Conservation (phyloP, 768 basidiomycete species). For the Lentinula detonsa region DNA sequence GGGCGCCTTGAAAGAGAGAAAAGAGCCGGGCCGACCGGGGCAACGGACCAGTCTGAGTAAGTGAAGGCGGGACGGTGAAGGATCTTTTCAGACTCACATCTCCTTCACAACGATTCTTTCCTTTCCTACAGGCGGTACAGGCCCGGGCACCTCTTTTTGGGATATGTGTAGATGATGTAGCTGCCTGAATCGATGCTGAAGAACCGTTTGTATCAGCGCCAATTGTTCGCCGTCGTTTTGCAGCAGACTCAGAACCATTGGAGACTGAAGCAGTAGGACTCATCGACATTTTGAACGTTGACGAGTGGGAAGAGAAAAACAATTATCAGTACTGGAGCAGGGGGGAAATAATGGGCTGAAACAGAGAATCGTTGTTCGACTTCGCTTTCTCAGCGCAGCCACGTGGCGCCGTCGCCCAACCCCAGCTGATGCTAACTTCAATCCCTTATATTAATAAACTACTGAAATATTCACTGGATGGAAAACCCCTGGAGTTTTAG, state of each 20-base stretch:
- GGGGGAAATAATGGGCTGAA: neutral
- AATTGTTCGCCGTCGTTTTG: conserved; percentile 54
- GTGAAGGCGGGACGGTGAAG: conserved; percentile 9
- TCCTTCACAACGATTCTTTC: conserved; percentile 91
- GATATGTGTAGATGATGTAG: conserved; percentile 47
- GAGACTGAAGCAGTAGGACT: conserved; percentile 55
- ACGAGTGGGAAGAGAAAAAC: neutral
- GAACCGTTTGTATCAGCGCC: conserved; percentile 29
- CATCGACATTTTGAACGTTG: conserved; percentile 47
- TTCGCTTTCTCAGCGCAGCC: neutral
- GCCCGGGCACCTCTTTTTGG: conserved; percentile 88
- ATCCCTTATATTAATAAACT: too few species aligned
- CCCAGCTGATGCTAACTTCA: neutral
- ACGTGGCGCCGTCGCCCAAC: neutral
- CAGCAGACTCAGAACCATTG: conserved; percentile 46
- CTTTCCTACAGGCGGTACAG: conserved; percentile 84
- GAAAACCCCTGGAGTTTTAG: too few species aligned
- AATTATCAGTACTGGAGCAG: neutral
- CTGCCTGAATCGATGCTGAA: conserved; percentile 22
- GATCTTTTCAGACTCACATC: conserved; percentile 43
- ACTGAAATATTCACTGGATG: too few species aligned
- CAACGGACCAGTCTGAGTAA: conserved; percentile 57
- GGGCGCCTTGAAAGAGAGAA: conserved; percentile 55
- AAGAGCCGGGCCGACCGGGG: conserved; percentile 66
- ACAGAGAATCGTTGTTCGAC: neutral